Base-by-base conservation (phyloP, 1,139 yeast species). In the Candida pseudoviswanathii region DNA sequence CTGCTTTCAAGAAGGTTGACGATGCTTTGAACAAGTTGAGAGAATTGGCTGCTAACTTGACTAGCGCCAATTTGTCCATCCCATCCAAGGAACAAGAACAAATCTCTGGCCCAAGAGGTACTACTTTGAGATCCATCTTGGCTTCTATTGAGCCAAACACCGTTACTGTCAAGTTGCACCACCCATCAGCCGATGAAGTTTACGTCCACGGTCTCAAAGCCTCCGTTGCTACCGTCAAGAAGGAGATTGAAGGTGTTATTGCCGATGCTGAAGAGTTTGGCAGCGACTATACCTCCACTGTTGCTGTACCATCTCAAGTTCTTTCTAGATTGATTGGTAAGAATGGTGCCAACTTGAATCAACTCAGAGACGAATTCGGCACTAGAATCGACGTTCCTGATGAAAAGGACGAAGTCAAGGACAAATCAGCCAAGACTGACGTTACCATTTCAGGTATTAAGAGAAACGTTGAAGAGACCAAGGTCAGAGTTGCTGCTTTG, bases 281-380 rank as follows among this genome's bases (percentile, higher is more conserved):
- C 27, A 81, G 85, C 52, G 80, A 81, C 46, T 88, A 80, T 67
- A 70, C 75, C 46, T 67, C 83, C 24, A 71, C 78, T 39, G 69
- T 82, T 56, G 75, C 73, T 42, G 85, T 90, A 61, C 96, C 97
- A 52, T 68, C 82, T 2, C 73, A 78, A 50, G 81, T 83, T 44
- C 75, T 92, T 52, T 80, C 95, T 40, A 85, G 96, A 68, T 77
- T 95, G 50, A 90, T 95, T 66, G 99, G 99, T 58, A 88, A 86
- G 66, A 89, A 83, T 54, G 99, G 99, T 51, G 72, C 89, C 41
- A 82, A 85, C 63, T 71, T 94, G 64, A 80, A 82, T 58, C 73
- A 82, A 48, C 69, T 90, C 56, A 80, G 86, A 58, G 90, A 88
- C n/a, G 88, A 89, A 63, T 90, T 77, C 61, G 92, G 86, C 44